Percentiles rank a stretch among this genome's conserved stretches.
Conservation (phyloP, 2,329 filamentous ascomycete species). For the Pseudocercospora pini-densiflorae region DNA sequence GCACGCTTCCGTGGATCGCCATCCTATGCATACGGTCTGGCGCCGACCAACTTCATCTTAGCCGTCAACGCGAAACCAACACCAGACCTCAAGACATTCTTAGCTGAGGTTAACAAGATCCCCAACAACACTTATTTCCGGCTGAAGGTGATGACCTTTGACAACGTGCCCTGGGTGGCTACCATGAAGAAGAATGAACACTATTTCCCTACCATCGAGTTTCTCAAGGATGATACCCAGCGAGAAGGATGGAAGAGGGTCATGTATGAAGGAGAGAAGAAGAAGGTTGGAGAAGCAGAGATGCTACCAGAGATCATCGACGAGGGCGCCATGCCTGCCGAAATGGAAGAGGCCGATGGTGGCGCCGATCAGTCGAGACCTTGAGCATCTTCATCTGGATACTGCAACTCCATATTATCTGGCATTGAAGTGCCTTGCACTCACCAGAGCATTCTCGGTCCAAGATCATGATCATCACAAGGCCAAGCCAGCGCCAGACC, state of each 20-base stretch:
- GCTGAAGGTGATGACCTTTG: constrained; percentile 95
- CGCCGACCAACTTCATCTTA: constrained; percentile 96
- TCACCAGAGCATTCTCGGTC: neutral
- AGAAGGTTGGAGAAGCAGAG: constrained; percentile 41
- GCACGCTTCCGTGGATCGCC: constrained; percentile 82
- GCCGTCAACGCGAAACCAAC: constrained; percentile 91
- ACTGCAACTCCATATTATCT: too few species aligned
- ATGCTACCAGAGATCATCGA: constrained; percentile 29
- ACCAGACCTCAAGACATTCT: constrained; percentile 78
- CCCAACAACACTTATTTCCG: constrained; percentile 98
- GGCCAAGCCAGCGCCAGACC: neutral
- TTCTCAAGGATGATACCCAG: constrained; percentile 60
- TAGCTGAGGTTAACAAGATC: constrained; percentile 81
- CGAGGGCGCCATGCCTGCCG: constrained; percentile 20
- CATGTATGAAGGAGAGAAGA: constrained; percentile 56
- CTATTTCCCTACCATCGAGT: constrained; percentile 76
- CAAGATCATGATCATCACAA: neutral
- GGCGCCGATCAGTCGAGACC: neutral
- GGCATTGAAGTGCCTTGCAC: too few species aligned
- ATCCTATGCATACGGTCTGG: constrained; percentile 86
- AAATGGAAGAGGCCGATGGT: constrained; percentile 9
- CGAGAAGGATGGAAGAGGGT: constrained; percentile 62
- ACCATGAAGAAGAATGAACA: constrained; percentile 99
- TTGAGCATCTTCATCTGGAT: neutral
- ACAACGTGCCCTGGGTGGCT: constrained; percentile 98